Percentiles rank a stretch among this genome's conserved stretches.
phyloP scores from a whole-genome alignment of 2,329 filamentous ascomycete species.

The Sordariomycetes sp. region DNA sequence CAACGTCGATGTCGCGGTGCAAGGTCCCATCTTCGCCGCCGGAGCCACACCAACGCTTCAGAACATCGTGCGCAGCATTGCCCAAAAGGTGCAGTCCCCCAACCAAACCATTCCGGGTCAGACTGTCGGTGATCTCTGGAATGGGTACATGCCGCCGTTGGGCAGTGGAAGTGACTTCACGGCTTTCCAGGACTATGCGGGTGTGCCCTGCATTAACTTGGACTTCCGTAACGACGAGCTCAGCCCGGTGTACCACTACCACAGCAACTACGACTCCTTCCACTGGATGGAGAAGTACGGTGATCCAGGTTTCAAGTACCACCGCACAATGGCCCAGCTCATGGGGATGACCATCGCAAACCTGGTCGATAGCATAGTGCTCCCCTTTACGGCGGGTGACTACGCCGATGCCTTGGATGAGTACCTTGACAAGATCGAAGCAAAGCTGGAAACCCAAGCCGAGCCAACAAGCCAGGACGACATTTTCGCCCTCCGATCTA shows the following conservation, averaged over 20 bases:
- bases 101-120: conserved; percentile 68
- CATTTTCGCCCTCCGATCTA: conserved; percentile 18
- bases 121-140: conserved; percentile 62
- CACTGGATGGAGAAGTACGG: conserved; percentile 81
- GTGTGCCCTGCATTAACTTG: conserved; percentile 56
- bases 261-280: conserved; percentile 86
- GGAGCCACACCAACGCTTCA: conserved; percentile 69
- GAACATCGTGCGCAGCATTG: conserved; percentile 60
- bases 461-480: conserved; percentile 16
- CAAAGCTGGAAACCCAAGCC: conserved; percentile 29
- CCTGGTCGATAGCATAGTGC: conserved; percentile 50
- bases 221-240: conserved; percentile 37
- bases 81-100: conserved; percentile 54
- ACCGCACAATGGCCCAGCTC: conserved; percentile 57
- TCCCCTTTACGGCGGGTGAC: conserved; percentile 55
- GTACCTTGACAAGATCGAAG: conserved; percentile 43
- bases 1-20: conserved; percentile 71
- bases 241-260: conserved; percentile 67
- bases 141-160: conserved; percentile 53
- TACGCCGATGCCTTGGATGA: conserved; percentile 48
- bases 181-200: conserved; percentile 64
- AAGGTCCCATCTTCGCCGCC: conserved; percentile 54
- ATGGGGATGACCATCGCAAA: conserved; percentile 52
- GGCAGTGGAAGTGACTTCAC: conserved; percentile 68
- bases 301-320: conserved; percentile 60